Conservation (phyloP, 495 filamentous ascomycete genomes). For the Aspergillus conjunctus region DNA sequence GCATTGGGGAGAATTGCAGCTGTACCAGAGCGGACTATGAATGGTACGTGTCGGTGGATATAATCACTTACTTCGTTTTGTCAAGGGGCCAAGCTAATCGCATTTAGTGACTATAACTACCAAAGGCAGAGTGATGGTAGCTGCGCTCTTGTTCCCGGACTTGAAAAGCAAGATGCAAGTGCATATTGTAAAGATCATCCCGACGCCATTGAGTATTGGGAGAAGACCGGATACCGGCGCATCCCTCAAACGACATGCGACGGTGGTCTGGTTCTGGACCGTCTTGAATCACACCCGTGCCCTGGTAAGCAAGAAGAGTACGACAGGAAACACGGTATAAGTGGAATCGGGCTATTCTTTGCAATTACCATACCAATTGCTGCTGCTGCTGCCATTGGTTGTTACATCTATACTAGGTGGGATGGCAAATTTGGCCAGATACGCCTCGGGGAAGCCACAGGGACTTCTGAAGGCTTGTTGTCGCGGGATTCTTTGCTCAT, state of each 20-base stretch:
- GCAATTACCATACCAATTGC: slow-evolving; percentile 73
- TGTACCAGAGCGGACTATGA: slow-evolving; percentile 88
- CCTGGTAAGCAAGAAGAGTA: slow-evolving; percentile 77
- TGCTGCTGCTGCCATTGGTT: slow-evolving; percentile 71
- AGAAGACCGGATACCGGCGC: slow-evolving; percentile 85
- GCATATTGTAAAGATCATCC: slow-evolving; percentile 68
- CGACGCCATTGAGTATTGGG: slow-evolving; percentile 69
- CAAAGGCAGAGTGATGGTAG: slow-evolving; percentile 72
- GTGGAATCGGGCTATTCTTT: slow-evolving; percentile 81
- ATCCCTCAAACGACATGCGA: slow-evolving; percentile 85
- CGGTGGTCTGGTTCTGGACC: slow-evolving; percentile 72
- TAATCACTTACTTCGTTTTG: background rate
- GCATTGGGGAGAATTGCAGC: slow-evolving; percentile 70
- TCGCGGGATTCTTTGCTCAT: slow-evolving; percentile 68
- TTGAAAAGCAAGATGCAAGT: slow-evolving; percentile 64
- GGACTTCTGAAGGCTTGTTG: slow-evolving; percentile 50
- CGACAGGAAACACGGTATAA: slow-evolving; percentile 67
- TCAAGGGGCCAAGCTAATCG: background rate
- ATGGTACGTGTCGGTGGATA: slow-evolving; percentile 63
- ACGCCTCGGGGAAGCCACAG: slow-evolving; percentile 67
- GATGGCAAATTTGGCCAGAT: slow-evolving; percentile 89
- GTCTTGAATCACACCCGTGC: slow-evolving; percentile 60
- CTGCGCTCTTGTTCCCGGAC: slow-evolving; percentile 73
- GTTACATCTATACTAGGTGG: slow-evolving; percentile 85
- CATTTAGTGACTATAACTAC: slow-evolving; percentile 86